These are phyloP conservation scores for Bryoerythrophyllum caledonicum DNA, from an alignment of 225 moss, liverwort and hornwort genomes.

Conservation along the genomic window DNA sequence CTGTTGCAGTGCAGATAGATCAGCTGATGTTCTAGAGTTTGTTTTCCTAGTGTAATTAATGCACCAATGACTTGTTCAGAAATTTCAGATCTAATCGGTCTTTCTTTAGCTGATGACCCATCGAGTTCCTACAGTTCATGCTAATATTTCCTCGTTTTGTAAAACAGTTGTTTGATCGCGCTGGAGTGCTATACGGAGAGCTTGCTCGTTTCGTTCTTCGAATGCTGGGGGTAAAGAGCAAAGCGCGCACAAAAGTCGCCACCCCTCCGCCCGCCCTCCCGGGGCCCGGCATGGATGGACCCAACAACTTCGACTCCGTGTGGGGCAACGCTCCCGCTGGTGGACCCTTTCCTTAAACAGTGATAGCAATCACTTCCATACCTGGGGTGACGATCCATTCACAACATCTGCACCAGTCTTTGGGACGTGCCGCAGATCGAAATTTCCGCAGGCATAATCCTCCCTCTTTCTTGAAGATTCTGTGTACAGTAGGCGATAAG, in stretches of 20 bases:
- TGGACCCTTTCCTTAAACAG: slow-evolving; percentile 40
- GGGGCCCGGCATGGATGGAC: slow-evolving; percentile 48
- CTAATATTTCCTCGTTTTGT: neutral
- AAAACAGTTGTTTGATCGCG: slow-evolving; percentile 85
- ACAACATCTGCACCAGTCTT: slow-evolving; percentile 4
- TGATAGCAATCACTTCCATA: neutral
- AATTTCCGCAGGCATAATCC: slow-evolving; percentile 10
- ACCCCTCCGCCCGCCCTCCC: slow-evolving; percentile 47
- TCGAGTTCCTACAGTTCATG: neutral
- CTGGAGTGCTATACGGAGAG: slow-evolving; percentile 93
- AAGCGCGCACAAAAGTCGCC: slow-evolving; percentile 52
- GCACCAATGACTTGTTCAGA: neutral
- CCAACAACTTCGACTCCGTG: slow-evolving; percentile 58
- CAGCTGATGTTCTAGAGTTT: slow-evolving; percentile 7
- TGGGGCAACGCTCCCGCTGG: slow-evolving; percentile 60
- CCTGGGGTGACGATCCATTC: slow-evolving; percentile 15
- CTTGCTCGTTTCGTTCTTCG: slow-evolving; percentile 89
- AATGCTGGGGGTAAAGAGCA: slow-evolving; percentile 78
- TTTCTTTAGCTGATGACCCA: neutral
- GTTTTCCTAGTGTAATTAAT: neutral
- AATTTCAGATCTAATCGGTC: neutral
- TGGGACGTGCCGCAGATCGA: slow-evolving; percentile 17
- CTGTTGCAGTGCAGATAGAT: neutral
- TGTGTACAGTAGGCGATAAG: slow-evolving; percentile 25
- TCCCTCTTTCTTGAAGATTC: slow-evolving; percentile 6